Evolutionary conservation across 306 rosid genomes (phyloP), one percentile per base, ranked within the genome.

Genomic region (Lathyrus aphaca): DNA sequence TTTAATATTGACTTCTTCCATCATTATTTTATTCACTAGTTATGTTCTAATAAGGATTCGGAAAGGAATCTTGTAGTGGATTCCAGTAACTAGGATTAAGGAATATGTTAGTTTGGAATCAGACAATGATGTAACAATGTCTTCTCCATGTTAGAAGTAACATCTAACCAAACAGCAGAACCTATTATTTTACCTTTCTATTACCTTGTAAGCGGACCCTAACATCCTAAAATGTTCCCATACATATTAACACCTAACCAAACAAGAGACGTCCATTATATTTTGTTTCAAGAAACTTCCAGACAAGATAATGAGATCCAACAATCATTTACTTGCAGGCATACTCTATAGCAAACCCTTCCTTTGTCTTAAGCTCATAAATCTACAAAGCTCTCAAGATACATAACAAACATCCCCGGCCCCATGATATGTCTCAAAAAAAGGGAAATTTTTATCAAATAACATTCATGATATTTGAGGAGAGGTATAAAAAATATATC

Each of bases 251-350:
- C 61, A 37, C 30, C 63, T 49, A 62, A 62, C 70, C 39, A 73
- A 49, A 73, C 43, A 54, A 42, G 39, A 42, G 44, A 30, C 58
- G 56, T 45, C 16, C 37, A 39, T 25, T 25, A 29, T 39, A 29
- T 65, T 15, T 53, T 16, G 11, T 43, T 74, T 30, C 35, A 42
- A 65, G 14, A 9, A 57, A 29, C 64, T 30, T 57, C 42, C 42
- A 57, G 64, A 57, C 64, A 57, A 29, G 39, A 57, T 29, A 57
- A 57, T 57, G 40, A 57, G 63, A 16, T 57, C 40, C 19, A 29
- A 14, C 40, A 8, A 57, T 56, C 18, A 11, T 56, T 27, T 56
- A 27, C 9, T 56, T 56, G 27, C 39, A 56, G 10, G 17, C 37
- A 56, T 29, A 19, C 57, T 18, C 62, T 11, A 53, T 27, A 56